These are phyloP conservation scores for Plasmodium berghei DNA, from an alignment of 169 alveolate genomes.

Conservation along the genomic window DNA sequence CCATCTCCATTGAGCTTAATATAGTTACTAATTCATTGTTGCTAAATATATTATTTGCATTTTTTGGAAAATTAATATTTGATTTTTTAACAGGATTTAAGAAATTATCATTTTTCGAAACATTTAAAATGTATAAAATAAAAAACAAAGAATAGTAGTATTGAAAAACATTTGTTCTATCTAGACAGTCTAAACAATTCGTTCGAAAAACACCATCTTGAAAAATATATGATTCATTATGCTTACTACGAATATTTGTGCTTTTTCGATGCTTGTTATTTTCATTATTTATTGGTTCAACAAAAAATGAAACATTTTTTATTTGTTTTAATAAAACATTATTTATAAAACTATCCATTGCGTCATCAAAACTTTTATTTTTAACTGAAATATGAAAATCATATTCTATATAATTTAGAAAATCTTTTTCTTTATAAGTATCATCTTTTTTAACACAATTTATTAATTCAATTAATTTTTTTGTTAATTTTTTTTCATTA, in stretches of 20 bases:
- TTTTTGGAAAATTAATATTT: slow-evolving; percentile 34
- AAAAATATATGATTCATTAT: slow-evolving; percentile 4
- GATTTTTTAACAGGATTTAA: slow-evolving; percentile 59
- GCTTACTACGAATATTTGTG: no score
- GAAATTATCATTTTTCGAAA: slow-evolving; percentile 49
- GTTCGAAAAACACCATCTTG: slow-evolving; percentile 96
- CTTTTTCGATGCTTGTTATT: background rate
- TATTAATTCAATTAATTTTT: slow-evolving; percentile 67
- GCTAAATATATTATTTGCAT: slow-evolving; percentile 36
- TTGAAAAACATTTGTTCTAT: slow-evolving; percentile 97
- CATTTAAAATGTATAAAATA: slow-evolving; percentile 42
- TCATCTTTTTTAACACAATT: slow-evolving; percentile 79
- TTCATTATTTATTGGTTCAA: slow-evolving; percentile 38
- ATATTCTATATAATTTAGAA: slow-evolving; percentile 76
- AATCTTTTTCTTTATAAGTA: slow-evolving; percentile 76
- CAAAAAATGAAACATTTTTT: slow-evolving; percentile 61
- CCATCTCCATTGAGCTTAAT: slow-evolving; percentile 45
- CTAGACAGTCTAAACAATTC: slow-evolving; percentile 98
- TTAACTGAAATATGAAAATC: slow-evolving; percentile 78
- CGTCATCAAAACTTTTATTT: slow-evolving; percentile 73
- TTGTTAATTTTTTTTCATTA: slow-evolving; percentile 81
- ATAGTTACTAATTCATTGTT: slow-evolving; percentile 30
- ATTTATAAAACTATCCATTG: slow-evolving; percentile 81
- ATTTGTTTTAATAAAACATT: slow-evolving; percentile 43
- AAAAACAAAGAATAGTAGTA: slow-evolving; percentile 83